Evolutionary conservation across 305 asterid species (phyloP).

Genomic region (Vinca major): DNA sequence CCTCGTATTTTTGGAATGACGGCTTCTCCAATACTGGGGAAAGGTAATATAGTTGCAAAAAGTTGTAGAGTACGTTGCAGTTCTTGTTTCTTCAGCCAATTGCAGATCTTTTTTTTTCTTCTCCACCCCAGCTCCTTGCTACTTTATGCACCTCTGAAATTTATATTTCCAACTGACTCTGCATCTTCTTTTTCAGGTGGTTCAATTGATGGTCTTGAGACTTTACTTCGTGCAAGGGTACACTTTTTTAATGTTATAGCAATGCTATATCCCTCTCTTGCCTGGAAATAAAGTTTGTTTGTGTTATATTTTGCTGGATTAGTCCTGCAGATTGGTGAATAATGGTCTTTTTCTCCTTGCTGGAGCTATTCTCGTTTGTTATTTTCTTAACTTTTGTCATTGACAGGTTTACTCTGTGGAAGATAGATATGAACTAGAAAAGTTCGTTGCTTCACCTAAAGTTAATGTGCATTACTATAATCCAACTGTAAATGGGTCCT

Average conservation of each 20-base stretch:
- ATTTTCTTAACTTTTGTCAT: not conserved
- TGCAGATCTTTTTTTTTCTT: not conserved
- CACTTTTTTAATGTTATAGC: conserved; percentile 9
- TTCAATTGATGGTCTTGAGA: conserved; percentile 80
- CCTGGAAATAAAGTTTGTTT: not conserved
- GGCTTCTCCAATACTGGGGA: conserved; percentile 89
- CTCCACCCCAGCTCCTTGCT: too few relatives aligned
- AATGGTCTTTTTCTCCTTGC: not conserved
- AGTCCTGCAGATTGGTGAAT: conserved; percentile 2
- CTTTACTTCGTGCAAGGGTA: conserved; percentile 82
- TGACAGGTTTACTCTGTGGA: conserved; percentile 76
- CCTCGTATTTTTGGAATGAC: conserved; percentile 99
- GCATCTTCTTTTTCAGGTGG: conserved; percentile 52
- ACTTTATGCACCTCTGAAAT: not conserved
- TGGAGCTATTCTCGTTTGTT: not conserved
- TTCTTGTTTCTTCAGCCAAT: not conserved
- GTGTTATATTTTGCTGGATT: conserved; percentile 1
- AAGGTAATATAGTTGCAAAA: conserved; percentile 44
- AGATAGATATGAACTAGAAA: conserved; percentile 59
- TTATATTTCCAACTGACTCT: not conserved
- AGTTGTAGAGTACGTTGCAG: not conserved
- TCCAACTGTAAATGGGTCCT: conserved; percentile 31
- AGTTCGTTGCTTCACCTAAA: conserved; percentile 64
- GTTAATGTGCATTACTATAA: conserved; percentile 54
- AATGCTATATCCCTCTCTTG: not conserved